These are phyloP conservation scores for bread wheat (Triticum aestivum) DNA, from an alignment of 176 grass and related monocot genomes.

Conservation along the genomic window DNA sequence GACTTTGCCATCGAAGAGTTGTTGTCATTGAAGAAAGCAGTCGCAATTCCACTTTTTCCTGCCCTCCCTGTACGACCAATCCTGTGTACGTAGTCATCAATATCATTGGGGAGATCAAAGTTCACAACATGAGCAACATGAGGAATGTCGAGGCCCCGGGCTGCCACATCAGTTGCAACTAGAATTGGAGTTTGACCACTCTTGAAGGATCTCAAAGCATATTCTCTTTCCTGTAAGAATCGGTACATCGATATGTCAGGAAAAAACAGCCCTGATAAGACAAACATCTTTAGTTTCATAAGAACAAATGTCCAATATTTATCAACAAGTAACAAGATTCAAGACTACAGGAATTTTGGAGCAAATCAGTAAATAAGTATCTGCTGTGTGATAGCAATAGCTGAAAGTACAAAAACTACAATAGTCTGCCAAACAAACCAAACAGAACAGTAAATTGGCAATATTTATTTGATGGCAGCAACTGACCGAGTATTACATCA, in stretches of 20 bases:
- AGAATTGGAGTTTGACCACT: conserved; percentile 82
- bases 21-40: conserved; percentile 88
- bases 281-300: background rate
- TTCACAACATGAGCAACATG: conserved; percentile 98
- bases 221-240: conserved; percentile 76
- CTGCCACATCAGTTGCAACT: conserved; percentile 94
- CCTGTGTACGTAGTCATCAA: conserved; percentile 81
- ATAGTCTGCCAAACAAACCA: background rate
- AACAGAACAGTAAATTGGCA: background rate
- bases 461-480: conserved; percentile 1
- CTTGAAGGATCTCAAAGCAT: conserved; percentile 87
- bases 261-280: background rate
- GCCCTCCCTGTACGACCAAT: conserved; percentile 89
- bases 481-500: background rate
- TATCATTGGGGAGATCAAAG: conserved; percentile 93
- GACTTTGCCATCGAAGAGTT: conserved; percentile 59
- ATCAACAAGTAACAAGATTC: background rate
- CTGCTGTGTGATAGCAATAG: background rate
- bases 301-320: background rate
- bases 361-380: background rate
- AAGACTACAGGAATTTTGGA: background rate
- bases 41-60: conserved; percentile 72
- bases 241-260: background rate
- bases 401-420: background rate
- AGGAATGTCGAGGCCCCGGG: conserved; percentile 91